These are phyloP conservation scores for Fusarium camptoceras DNA, from an alignment of 2,329 filamentous ascomycete genomes.

Conservation along the genomic window DNA sequence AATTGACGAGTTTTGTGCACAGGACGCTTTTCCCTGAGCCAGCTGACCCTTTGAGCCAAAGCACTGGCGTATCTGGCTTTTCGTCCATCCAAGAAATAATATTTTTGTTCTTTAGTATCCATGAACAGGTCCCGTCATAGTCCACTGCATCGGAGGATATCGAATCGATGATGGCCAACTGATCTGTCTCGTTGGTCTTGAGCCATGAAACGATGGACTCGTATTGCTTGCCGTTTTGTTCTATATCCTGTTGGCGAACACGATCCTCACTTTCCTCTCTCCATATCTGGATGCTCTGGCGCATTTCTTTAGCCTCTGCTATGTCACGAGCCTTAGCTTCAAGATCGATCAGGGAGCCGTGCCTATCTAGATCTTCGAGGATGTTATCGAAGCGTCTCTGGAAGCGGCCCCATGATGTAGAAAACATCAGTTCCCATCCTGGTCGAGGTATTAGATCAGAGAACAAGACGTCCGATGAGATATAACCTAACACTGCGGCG, in stretches of 20 bases:
- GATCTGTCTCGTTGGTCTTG: slow-evolving; percentile 16
- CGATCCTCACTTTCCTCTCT: slow-evolving; percentile 17
- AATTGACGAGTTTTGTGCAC: slow-evolving; percentile 23
- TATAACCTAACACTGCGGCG: slow-evolving; percentile 46
- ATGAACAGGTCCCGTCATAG: slow-evolving; percentile 14
- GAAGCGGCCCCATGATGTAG: slow-evolving; percentile 55
- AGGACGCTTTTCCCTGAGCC: slow-evolving; percentile 34
- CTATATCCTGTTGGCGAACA: not conserved
- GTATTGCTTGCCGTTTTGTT: slow-evolving; percentile 11
- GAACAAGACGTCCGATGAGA: fast-evolving
- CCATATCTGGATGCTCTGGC: slow-evolving; percentile 20
- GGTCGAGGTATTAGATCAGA: slow-evolving; percentile 13
- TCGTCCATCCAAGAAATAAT: slow-evolving; percentile 4
- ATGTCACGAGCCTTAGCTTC: slow-evolving; percentile 51
- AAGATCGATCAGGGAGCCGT: slow-evolving; percentile 49
- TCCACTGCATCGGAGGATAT: not conserved
- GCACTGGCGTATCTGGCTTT: slow-evolving; percentile 3
- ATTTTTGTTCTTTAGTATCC: slow-evolving; percentile 17
- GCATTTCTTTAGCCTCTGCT: slow-evolving; percentile 36
- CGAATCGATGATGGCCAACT: slow-evolving; percentile 15
- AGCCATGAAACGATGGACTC: slow-evolving; percentile 27
- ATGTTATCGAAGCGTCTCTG: slow-evolving; percentile 50
- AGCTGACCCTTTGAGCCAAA: slow-evolving; percentile 25
- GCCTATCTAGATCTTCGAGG: slow-evolving; percentile 49
- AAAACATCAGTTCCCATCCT: slow-evolving; percentile 54